Base-by-base conservation (phyloP, 2,329 filamentous ascomycete genomes). In the Penicillium sp. region DNA sequence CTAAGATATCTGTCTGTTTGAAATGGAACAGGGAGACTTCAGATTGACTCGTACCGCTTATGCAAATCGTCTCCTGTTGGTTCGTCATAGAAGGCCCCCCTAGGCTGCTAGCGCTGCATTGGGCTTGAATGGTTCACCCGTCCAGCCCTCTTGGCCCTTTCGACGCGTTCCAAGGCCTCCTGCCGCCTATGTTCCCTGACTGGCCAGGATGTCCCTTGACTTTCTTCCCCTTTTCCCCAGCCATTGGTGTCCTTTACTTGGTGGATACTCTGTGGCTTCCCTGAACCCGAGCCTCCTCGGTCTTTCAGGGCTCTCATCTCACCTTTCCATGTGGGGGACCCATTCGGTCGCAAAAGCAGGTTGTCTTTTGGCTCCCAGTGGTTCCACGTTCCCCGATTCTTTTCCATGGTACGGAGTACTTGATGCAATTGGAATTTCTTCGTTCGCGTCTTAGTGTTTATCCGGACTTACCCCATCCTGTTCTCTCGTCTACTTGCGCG, bases 181-280 rank as follows among this genome's bases (percentile, higher is more conserved):
- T 52, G 56, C 48, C 28, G 42, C 38, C 53, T 51, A 50, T 43
- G 54, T 45, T 52, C 53, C 47, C 53, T 64, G 54, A 66, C 62
- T 66, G 63, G 64, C 56, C 57, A 55, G 56, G 55, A 60, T 59
- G 40, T 46, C 52, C 59, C 59, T 61, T 55, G 50, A 57, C 55
- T 61, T 59, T 56, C 58, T 56, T 49, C 45, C 45, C 47, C 28
- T 37, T 32, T 41, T 46, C 42, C 42, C 38, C 44, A 33, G 40
- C 44, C 46, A 55, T 50, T 59, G 48, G 52, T 56, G 52, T 56
- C 35, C 47, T 23, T 35, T 51, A 55, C 53, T 54, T 49, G 32
- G 47, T 47, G 50, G 47, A 50, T 51, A 46, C 15, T 37, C 33
- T 20, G 33, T 37, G 33, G 33, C 15, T 20, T 10, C 33, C 38